These are phyloP conservation scores for Fusarium sambucinum DNA, from an alignment of 2,329 filamentous ascomycete genomes.

Conservation along the genomic window DNA sequence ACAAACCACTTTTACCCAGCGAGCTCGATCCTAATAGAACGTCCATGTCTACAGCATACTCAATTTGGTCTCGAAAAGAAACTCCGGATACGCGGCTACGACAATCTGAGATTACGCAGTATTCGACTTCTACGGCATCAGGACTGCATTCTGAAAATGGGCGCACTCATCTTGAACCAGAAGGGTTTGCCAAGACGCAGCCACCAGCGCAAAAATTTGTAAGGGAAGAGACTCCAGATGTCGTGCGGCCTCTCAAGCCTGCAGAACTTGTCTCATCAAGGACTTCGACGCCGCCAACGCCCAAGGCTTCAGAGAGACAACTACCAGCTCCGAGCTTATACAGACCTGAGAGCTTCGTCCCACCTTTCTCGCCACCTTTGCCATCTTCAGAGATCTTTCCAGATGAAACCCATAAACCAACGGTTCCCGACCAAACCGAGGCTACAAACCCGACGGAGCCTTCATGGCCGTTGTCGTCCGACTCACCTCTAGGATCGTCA, in stretches of 20 bases:
- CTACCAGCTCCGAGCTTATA: conserved; percentile 16
- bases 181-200: conserved; percentile 24
- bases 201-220: conserved; percentile 12
- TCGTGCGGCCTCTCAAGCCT: conserved; percentile 15
- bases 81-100: conserved; percentile 28
- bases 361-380: conserved; percentile 18
- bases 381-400: background rate
- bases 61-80: conserved; percentile 14
- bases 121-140: conserved; percentile 35
- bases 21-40: conserved; percentile 21
- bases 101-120: conserved; percentile 15
- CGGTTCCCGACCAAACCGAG: background rate
- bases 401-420: background rate
- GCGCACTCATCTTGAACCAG: conserved; percentile 8
- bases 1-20: conserved; percentile 20
- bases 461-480: conserved; percentile 29
- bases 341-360: conserved; percentile 21
- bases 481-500: conserved; percentile 23
- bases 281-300: conserved; percentile 25
- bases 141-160: conserved; percentile 24
- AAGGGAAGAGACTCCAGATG: conserved; percentile 17
- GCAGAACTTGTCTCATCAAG: conserved; percentile 19
- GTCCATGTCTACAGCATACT: conserved; percentile 24
- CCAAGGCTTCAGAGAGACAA: conserved; percentile 9
- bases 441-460: conserved; percentile 6